A percentile compares a stretch with the other conserved stretches of the same genome.
These are phyloP conservation scores for Stenogyne calaminthoides DNA, from an alignment of 305 asterid species.

Conservation along the genomic window DNA sequence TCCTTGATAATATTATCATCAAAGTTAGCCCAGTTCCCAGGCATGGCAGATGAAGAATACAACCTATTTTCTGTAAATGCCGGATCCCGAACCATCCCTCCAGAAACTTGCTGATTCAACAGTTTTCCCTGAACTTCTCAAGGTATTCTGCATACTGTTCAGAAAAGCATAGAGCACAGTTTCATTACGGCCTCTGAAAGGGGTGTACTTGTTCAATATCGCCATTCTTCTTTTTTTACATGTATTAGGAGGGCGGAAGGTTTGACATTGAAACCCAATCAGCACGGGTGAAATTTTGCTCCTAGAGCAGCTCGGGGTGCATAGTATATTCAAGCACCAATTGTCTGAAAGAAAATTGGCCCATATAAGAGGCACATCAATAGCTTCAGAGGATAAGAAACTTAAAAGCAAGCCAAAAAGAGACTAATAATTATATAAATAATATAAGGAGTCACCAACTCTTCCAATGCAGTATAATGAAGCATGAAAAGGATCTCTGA, in stretches of 20 bases:
- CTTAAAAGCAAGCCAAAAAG: constrained; percentile 1
- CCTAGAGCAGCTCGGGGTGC: constrained; percentile 84
- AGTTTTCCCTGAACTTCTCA: constrained; percentile 51
- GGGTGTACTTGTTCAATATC: constrained; percentile 45
- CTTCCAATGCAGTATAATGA: constrained; percentile 17
- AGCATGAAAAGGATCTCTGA: constrained; percentile 25
- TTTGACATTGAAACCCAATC: constrained; percentile 69
- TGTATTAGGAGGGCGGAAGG: constrained; percentile 78
- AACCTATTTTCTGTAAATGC: constrained; percentile 33
- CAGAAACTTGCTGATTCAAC: constrained; percentile 41
- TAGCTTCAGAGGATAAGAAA: constrained; percentile 22
- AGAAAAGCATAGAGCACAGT: constrained; percentile 72
- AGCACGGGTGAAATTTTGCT: constrained; percentile 69
- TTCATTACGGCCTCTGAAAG: constrained; percentile 71
- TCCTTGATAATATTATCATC: constrained; percentile 57
- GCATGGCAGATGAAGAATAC: constrained; percentile 28
- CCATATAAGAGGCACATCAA: constrained; percentile 17
- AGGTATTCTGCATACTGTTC: constrained; percentile 65
- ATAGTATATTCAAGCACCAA: constrained; percentile 81
- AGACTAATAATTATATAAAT: neutral
- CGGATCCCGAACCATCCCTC: constrained; percentile 39
- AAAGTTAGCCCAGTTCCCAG: constrained; percentile 78
- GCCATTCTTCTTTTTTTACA: constrained; percentile 95
- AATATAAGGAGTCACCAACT: neutral
- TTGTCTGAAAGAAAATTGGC: constrained; percentile 53